Evolutionary conservation across 2,329 filamentous ascomycete species (phyloP).

Genomic region (Verticillium longisporum): DNA sequence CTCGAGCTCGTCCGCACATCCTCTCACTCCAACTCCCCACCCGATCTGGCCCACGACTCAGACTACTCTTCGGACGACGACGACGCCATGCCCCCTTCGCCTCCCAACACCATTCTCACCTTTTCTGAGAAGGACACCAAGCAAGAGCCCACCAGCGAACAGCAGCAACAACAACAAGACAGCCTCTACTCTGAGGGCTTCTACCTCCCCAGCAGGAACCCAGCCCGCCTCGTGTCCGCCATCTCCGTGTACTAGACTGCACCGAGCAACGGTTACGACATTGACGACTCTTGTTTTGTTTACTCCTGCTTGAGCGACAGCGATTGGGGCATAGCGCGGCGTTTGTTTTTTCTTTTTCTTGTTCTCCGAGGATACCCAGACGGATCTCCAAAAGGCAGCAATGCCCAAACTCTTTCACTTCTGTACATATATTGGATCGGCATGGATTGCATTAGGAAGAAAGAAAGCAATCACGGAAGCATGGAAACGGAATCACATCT

Average conservation of each 20-base stretch:
- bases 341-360: slow-evolving; percentile 9
- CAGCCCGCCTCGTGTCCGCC: slow-evolving; percentile 43
- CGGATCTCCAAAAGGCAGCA: slow-evolving; percentile 7
- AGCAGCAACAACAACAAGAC: slow-evolving; percentile 27
- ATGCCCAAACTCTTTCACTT: slow-evolving; percentile 6
- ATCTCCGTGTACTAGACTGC: slow-evolving; percentile 49
- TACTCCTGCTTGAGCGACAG: slow-evolving; percentile 4
- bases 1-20: slow-evolving; percentile 62
- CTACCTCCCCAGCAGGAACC: slow-evolving; percentile 44
- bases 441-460: slow-evolving; percentile 1
- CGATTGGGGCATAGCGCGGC: slow-evolving; percentile 17
- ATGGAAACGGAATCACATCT: background rate
- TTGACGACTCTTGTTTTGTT: background rate
- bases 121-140: slow-evolving; percentile 53
- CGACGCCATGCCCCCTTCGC: slow-evolving; percentile 66
- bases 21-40: slow-evolving; percentile 59
- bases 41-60: slow-evolving; percentile 63
- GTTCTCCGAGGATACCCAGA: slow-evolving; percentile 9
- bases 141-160: slow-evolving; percentile 27
- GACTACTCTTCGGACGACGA: slow-evolving; percentile 66
- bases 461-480: background rate
- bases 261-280: background rate
- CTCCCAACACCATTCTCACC: slow-evolving; percentile 48
- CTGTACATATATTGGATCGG: slow-evolving; percentile 3
- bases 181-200: slow-evolving; percentile 45